Conservation (phyloP, 2,329 filamentous ascomycete genomes). For the Xylariales sp. region DNA sequence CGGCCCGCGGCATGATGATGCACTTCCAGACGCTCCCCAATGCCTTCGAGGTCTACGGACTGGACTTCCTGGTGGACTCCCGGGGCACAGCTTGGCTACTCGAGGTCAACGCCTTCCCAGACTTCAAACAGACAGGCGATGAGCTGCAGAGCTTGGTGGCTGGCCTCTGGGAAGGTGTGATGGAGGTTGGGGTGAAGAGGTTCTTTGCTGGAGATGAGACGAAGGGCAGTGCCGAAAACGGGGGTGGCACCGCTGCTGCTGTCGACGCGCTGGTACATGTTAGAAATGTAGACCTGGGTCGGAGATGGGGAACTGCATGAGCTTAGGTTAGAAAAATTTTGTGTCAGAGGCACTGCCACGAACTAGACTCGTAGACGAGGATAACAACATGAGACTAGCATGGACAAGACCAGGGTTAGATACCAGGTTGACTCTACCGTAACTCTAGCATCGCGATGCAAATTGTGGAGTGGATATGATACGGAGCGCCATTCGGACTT, state of each 20-base stretch:
- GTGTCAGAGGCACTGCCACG: too few species aligned
- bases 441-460: too few species aligned
- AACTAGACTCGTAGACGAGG: too few species aligned
- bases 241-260: constrained; percentile 17
- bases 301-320: neutral
- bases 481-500: too few species aligned
- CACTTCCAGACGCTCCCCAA: constrained; percentile 90
- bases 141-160: constrained; percentile 68
- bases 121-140: constrained; percentile 86
- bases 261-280: constrained; percentile 8
- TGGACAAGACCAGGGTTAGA: too few species aligned
- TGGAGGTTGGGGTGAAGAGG: constrained; percentile 59
- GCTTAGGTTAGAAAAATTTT: too few species aligned
- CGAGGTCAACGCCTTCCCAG: constrained; percentile 94
- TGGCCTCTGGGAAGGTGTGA: constrained; percentile 71
- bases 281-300: constrained; percentile 7
- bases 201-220: constrained; percentile 54
- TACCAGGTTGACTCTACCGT: too few species aligned
- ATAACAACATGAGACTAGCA: too few species aligned
- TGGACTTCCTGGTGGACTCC: constrained; percentile 82
- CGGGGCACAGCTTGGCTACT: constrained; percentile 66
- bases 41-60: constrained; percentile 85
- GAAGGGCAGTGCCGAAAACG: constrained; percentile 19
- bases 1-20: constrained; percentile 75
- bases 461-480: too few species aligned